Percentiles rank a stretch among this genome's conserved stretches.
phyloP scores from a whole-genome alignment of 2,329 filamentous ascomycete species.

The Biscogniauxia sp. region DNA sequence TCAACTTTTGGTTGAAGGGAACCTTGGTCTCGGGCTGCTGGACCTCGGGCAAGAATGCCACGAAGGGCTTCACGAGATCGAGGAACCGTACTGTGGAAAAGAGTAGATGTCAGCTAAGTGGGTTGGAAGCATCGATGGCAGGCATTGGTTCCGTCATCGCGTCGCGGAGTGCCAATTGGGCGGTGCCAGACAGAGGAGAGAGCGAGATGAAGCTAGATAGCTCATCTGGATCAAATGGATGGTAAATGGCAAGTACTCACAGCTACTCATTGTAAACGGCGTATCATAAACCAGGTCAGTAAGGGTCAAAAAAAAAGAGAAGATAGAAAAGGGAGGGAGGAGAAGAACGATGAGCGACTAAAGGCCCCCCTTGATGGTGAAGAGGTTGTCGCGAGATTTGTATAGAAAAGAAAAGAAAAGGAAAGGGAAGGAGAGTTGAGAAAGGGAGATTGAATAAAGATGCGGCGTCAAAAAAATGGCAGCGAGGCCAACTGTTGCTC shows the following conservation, averaged over 20 bases:
- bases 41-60: slow-evolving; percentile 99
- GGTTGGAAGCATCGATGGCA: slow-evolving; percentile 17
- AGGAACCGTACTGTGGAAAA: slow-evolving; percentile 82
- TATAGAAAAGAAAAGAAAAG: slow-evolving; percentile 28
- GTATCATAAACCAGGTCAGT: slow-evolving; percentile 13
- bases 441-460: slow-evolving; percentile 20
- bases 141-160: slow-evolving; percentile 16
- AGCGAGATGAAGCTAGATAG: too few species aligned
- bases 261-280: slow-evolving; percentile 34
- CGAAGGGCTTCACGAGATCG: slow-evolving; percentile 99
- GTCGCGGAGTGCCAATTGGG: slow-evolving; percentile 10
- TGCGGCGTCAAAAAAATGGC: slow-evolving; percentile 31
- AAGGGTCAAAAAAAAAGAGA: slow-evolving; percentile 23
- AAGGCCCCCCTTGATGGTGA: slow-evolving; percentile 23
- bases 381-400: slow-evolving; percentile 31
- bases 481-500: slow-evolving; percentile 14
- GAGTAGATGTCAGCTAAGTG: slow-evolving; percentile 20
- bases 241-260: slow-evolving; percentile 29
- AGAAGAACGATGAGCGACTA: slow-evolving; percentile 24
- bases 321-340: slow-evolving; percentile 17
- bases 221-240: background rate
- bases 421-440: slow-evolving; percentile 24
- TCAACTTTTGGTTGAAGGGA: slow-evolving; percentile 97
- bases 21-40: slow-evolving; percentile 97
- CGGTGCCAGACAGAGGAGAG: slow-evolving; percentile 4